Base-by-base conservation (phyloP, 768 basidiomycete genomes). In the Psilocybe azurescens region DNA sequence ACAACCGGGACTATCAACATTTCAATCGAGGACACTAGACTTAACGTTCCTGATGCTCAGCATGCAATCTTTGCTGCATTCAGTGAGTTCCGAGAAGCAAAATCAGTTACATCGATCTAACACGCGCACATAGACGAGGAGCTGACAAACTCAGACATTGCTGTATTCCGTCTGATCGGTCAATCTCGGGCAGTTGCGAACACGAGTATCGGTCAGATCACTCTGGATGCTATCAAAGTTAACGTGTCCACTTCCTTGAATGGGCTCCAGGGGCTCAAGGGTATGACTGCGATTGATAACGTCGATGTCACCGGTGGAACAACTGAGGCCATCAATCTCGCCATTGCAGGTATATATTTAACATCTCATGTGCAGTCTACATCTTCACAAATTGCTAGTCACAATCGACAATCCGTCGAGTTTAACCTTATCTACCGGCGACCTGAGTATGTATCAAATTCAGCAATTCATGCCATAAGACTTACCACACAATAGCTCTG, bases 281-380 rank as follows among this genome's bases (percentile, higher is more conserved):
- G 82, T 9, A 73, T 81, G 66, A 86, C 83, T 8, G 76, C 75
- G 6, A 89, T 92, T 58, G 74, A 79, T 28, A 75, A 69, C 13
- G 88, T 92, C 16, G 89, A 92, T 69, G 87, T 92, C 1, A 65
- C 82, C 30, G 89, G 89, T 50, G 90, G 90, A 36, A 85, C 86
- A 9, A 69, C 74, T 11, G 81, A 84, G 29, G 86, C 82, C 16
- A 83, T 92, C 61, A 75, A 80, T 16, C 81, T 92, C 60, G 80
- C 72, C 24, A 89, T 91, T 57, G 75, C 80, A 57, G 87, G 88
- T 87, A 54, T 58, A 73, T 67, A 46, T 54, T 13, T 49, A 3
- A 32, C 29, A 46, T 41, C 47, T 63, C 18, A 14, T n/a, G 9
- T 53, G 33, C 51, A 58, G 20, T 56, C 29, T 50, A 47, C 32